Base-by-base conservation (phyloP, 306 rosid species). In the Rubus idaeus region DNA sequence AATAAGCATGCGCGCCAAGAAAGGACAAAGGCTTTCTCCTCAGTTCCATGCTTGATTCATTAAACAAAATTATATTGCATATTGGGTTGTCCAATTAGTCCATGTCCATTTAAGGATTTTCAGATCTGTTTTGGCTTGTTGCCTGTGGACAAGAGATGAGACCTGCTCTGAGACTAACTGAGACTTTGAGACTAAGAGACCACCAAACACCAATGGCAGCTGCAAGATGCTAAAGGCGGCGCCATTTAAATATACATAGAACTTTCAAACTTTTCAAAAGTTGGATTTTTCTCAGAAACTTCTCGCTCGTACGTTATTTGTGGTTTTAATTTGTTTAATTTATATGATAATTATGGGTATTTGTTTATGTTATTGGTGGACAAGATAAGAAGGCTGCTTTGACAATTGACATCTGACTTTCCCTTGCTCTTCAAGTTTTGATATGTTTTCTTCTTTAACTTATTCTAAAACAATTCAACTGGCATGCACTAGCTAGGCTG, bases 341-440 rank as follows among this genome's bases (percentile, higher is more conserved):
- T 4, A 39, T n/a, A 39, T n/a, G 23, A 4, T 53, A 3, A 56
- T 26, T 56, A 16, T 35, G 49, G 16, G n/a, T 37, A 13, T 50
- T 20, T 72, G 71, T 63, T 56, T 39, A 26, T 55, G 61, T 6
- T 49, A 1, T n/a, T 73, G 10, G 49, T 40, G n/a, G 68, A 41
- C n/a, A 9, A 42, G 46, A 44, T 74, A 49, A 21, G 20, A 80
- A 17, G 77, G 57, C 47, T 40, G 67, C 78, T 72, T 72, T 72
- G 73, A 66, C 47, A 53, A 21, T 42, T 42, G 76, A 47, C 68
- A 40, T 40, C 70, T 18, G 17, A 18, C 70, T 35, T 67, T 57
- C 16, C 16, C 70, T 58, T 75, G 56, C 46, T 6, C 45, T 35
- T 68, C 55, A 49, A 68, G 72, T 35, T 35, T 16, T 9, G 23